These are phyloP conservation scores for Lignosus rhinocerotis DNA, from an alignment of 1,284 basidiomycete genomes.

Conservation along the genomic window DNA sequence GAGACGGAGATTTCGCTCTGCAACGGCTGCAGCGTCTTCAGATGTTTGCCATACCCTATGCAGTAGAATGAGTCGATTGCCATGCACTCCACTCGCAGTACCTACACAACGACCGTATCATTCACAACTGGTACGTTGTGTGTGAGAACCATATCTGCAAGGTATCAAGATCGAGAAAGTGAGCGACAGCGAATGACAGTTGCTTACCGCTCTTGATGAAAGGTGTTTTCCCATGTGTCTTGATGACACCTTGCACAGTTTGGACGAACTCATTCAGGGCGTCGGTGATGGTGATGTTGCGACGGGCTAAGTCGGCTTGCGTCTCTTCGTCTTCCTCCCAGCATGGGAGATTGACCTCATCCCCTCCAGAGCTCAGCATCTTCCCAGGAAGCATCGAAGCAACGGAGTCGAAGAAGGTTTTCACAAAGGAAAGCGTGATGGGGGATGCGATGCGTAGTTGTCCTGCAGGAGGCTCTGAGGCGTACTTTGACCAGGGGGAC, in stretches of 20 bases:
- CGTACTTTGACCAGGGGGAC: conserved; percentile 62
- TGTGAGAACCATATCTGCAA: conserved; percentile 63
- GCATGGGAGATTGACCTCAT: conserved; percentile 74
- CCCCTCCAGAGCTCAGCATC: conserved; percentile 77
- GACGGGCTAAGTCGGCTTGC: conserved; percentile 45
- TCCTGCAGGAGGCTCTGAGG: conserved; percentile 77
- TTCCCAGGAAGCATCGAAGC: conserved; percentile 49
- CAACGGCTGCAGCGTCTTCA: conserved; percentile 22
- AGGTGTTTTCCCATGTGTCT: conserved; percentile 47
- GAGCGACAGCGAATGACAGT: no score
- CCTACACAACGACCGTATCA: conserved; percentile 71
- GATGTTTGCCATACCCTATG: conserved; percentile 29
- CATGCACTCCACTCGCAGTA: not conserved
- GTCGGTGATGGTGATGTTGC: conserved; percentile 54
- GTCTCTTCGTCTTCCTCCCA: conserved; percentile 65
- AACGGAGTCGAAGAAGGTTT: conserved; percentile 41
- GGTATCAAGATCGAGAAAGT: not conserved
- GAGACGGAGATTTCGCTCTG: conserved; percentile 20
- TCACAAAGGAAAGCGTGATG: conserved; percentile 43
- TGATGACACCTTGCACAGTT: conserved; percentile 48
- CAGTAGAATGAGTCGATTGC: not conserved
- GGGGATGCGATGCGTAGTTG: conserved; percentile 69
- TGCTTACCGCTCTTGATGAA: conserved; percentile 63
- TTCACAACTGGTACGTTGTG: conserved; percentile 61
- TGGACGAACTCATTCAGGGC: conserved; percentile 64